Evolutionary conservation across 345 rosid genomes (phyloP).

Genomic region (Viola odorata): DNA sequence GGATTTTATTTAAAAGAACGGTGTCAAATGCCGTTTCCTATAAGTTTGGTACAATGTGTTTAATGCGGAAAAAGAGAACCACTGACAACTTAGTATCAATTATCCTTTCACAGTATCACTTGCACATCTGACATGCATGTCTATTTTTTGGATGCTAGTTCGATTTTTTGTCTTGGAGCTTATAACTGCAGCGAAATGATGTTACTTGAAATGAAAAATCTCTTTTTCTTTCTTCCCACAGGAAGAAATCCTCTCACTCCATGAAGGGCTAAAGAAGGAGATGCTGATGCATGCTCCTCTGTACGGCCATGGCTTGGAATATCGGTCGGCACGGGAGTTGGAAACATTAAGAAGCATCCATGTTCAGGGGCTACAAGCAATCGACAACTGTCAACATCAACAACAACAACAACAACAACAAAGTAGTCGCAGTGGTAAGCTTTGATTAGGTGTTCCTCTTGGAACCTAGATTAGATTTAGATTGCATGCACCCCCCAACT

Average conservation of each 20-base stretch:
- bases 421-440: background rate
- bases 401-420: background rate
- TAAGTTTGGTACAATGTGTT: no score
- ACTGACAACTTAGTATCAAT: background rate
- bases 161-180: background rate
- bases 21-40: background rate
- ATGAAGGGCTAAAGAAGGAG: constrained; percentile 5
- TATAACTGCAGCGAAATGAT: background rate
- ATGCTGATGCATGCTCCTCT: constrained; percentile 16
- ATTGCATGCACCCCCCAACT: no score
- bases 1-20: background rate
- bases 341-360: constrained; percentile 14
- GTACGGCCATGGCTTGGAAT: constrained; percentile 9
- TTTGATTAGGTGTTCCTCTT: background rate
- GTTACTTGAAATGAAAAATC: background rate
- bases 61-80: background rate
- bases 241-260: constrained; percentile 12
- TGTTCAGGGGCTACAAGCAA: constrained; percentile 6
- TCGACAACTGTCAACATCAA: constrained; percentile 6
- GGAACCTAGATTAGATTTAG: background rate
- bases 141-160: background rate
- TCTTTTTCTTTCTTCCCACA: background rate
- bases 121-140: background rate
- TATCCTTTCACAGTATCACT: background rate
- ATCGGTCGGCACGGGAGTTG: constrained; percentile 6